phyloP scores from a whole-genome alignment of 2,329 filamentous ascomycete genomes.

The Venturia pyrina region DNA sequence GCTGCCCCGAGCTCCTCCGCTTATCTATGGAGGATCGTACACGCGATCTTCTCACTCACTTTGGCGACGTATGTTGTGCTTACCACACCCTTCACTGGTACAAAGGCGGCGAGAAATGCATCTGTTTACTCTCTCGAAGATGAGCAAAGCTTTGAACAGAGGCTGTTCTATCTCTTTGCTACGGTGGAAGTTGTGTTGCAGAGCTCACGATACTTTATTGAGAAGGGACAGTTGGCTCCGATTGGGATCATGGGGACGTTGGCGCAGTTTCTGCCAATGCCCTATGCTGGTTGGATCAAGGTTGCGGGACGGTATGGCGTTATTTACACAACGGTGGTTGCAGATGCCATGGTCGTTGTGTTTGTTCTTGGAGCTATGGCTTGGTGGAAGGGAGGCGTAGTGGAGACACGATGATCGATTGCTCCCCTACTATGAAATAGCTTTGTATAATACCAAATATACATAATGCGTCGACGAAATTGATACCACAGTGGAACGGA shows the following conservation, averaged over 20 bases:
- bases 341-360: conserved; percentile 64
- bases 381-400: conserved; percentile 35
- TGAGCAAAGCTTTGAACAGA: conserved; percentile 31
- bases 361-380: conserved; percentile 58
- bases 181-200: conserved; percentile 66
- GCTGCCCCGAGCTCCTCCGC: conserved; percentile 32
- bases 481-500: background rate
- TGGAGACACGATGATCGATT: conserved; percentile 6
- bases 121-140: conserved; percentile 24
- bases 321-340: conserved; percentile 61
- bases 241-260: conserved; percentile 55
- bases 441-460: background rate
- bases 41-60: conserved; percentile 59
- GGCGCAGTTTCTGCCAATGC: conserved; percentile 55
- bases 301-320: conserved; percentile 55
- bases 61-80: conserved; percentile 63
- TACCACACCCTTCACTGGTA: conserved; percentile 59
- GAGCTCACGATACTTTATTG: conserved; percentile 59
- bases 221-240: conserved; percentile 48
- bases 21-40: conserved; percentile 61
- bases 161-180: conserved; percentile 73
- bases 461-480: background rate
- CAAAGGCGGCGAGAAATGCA: conserved; percentile 44
- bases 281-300: conserved; percentile 51
- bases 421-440: background rate